Conservation (phyloP, 805 yeast species). For the Saccharomycopsis lassenensis region DNA sequence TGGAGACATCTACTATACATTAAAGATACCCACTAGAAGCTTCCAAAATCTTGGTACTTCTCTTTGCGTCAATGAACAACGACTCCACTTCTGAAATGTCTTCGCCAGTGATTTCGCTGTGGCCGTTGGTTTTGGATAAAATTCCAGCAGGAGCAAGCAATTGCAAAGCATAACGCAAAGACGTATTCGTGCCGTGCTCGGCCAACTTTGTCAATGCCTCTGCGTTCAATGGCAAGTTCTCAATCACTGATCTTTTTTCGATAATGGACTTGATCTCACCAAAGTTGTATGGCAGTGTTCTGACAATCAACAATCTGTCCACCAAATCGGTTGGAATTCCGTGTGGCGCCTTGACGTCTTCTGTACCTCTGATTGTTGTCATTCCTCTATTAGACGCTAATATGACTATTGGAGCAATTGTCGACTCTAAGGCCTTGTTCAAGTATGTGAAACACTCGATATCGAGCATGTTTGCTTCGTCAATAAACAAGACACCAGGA, state of each 20-base stretch:
- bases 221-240: constrained; percentile 49
- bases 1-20: too few species aligned
- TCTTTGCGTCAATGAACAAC: constrained; percentile 75
- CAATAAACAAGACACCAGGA: constrained; percentile 96
- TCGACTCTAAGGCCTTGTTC: constrained; percentile 85
- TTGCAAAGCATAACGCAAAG: constrained; percentile 87
- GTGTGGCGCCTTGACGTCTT: constrained; percentile 67
- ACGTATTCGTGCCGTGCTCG: constrained; percentile 59
- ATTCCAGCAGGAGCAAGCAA: constrained; percentile 85
- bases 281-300: constrained; percentile 79
- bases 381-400: constrained; percentile 94
- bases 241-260: constrained; percentile 71
- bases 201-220: constrained; percentile 74
- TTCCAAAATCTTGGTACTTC: constrained; percentile 28
- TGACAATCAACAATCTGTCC: constrained; percentile 83
- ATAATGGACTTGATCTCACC: constrained; percentile 78
- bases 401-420: constrained; percentile 89
- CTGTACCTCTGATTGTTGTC: constrained; percentile 85
- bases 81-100: constrained; percentile 80
- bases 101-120: constrained; percentile 50
- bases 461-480: constrained; percentile 97
- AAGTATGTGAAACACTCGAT: constrained; percentile 93
- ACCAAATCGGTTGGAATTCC: constrained; percentile 94
- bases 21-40: constrained; percentile 8
- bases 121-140: constrained; percentile 61